Percentiles rank a stretch among this genome's conserved stretches.
phyloP scores from a whole-genome alignment of 257 asterid genomes.

The Solanum dulcamara region DNA sequence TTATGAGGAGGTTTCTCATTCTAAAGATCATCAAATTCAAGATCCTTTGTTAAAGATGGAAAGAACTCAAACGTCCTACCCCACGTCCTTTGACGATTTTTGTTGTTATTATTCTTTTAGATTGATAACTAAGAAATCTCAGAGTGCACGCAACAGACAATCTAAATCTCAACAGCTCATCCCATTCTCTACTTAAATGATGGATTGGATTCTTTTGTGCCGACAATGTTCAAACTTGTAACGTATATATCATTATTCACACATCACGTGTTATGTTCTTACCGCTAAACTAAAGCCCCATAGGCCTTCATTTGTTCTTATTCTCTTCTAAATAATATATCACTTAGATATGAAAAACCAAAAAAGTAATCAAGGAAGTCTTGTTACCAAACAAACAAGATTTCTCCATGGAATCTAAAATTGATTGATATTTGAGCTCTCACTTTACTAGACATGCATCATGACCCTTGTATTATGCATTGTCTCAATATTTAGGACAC shows the following conservation, averaged over 20 bases:
- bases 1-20: not conserved
- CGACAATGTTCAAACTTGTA: not conserved
- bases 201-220: not conserved
- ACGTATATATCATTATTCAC: not conserved
- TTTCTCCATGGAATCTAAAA: conserved; percentile 28
- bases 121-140: not conserved
- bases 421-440: conserved; percentile 52
- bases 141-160: too few relatives aligned
- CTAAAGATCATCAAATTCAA: not conserved
- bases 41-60: not conserved
- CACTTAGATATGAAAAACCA: not conserved
- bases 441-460: conserved; percentile 84
- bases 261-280: not conserved
- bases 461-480: conserved; percentile 77
- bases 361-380: not conserved
- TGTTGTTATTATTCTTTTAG: not conserved
- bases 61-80: not conserved
- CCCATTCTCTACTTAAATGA: not conserved
- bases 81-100: not conserved
- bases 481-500: conserved; percentile 54
- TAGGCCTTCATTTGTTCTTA: not conserved
- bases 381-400: conserved; percentile 13
- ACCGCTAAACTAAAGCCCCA: not conserved
- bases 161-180: not conserved
- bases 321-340: not conserved